Evolutionary conservation across 257 asterid species (phyloP).

Genomic region (Capsicum rhomboideum): DNA sequence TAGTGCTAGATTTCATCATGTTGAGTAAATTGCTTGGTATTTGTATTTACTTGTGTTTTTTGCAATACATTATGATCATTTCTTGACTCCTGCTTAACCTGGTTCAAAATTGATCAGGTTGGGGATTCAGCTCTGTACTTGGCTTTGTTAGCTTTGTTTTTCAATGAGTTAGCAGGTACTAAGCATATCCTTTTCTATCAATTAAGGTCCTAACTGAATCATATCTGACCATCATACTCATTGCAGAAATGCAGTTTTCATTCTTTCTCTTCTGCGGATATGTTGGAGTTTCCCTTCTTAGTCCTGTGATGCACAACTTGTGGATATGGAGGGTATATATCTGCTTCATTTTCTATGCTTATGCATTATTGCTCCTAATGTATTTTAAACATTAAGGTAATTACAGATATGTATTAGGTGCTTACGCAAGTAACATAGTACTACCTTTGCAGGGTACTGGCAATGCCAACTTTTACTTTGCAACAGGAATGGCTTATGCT

Average conservation of each 20-base stretch:
- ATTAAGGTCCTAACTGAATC: not conserved
- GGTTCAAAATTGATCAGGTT: slow-evolving; percentile 42
- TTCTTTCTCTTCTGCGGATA: slow-evolving; percentile 92
- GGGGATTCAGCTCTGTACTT: slow-evolving; percentile 92
- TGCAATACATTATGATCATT: not conserved
- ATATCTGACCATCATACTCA: not conserved
- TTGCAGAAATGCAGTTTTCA: slow-evolving; percentile 82
- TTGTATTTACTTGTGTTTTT: not conserved
- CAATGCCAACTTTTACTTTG: slow-evolving; percentile 94
- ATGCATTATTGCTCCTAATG: not conserved
- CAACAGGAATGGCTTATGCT: slow-evolving; percentile 91
- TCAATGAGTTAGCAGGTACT: slow-evolving; percentile 82
- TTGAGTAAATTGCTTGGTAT: not conserved
- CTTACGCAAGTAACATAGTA: not conserved
- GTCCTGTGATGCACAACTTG: slow-evolving; percentile 98
- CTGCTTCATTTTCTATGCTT: slow-evolving; percentile 1
- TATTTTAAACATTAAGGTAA: not conserved
- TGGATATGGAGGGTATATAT: slow-evolving; percentile 99
- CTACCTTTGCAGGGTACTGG: slow-evolving; percentile 81
- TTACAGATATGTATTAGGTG: not conserved
- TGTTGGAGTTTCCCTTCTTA: slow-evolving; percentile 79
- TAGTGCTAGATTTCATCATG: not conserved
- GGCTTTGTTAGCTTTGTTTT: slow-evolving; percentile 74
- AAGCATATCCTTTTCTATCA: not conserved
- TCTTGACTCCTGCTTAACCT: not conserved